phyloP scores from a whole-genome alignment of 148 eudicot species.

The Rhododendron henanense region DNA sequence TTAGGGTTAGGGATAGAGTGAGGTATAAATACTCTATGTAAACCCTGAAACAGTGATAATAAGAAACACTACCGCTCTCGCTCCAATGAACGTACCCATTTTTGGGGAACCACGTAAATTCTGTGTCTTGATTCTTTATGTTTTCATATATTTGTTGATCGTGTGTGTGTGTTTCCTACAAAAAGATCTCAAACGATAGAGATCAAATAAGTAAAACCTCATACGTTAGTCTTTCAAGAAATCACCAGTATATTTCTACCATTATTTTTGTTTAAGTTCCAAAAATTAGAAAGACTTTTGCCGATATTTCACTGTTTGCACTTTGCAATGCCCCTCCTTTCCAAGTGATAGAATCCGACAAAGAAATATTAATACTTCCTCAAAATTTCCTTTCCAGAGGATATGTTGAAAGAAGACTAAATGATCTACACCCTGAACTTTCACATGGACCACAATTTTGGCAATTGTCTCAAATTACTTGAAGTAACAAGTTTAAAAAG shows the following conservation, averaged over 20 bases:
- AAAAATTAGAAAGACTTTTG: background rate
- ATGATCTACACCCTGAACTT: background rate
- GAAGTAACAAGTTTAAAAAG: background rate
- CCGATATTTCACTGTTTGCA: background rate
- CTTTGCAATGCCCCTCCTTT: background rate
- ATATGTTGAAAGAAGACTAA: background rate
- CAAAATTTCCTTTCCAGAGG: background rate
- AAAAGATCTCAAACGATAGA: background rate
- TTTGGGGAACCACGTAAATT: too few species aligned
- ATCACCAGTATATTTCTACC: background rate
- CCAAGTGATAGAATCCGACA: background rate
- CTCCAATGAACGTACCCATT: too few species aligned
- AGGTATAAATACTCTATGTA: too few species aligned
- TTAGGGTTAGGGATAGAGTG: too few species aligned
- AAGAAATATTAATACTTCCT: background rate
- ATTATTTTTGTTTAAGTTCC: background rate
- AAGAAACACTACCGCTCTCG: too few species aligned
- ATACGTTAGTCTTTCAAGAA: background rate
- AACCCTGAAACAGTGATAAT: too few species aligned
- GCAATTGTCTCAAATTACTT: conserved; percentile 3
- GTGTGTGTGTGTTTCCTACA: too few species aligned
- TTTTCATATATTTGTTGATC: too few species aligned
- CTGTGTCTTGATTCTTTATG: too few species aligned
- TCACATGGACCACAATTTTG: background rate
- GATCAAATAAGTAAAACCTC: background rate